A percentile compares a stretch with the other conserved stretches of the same genome.
phyloP scores from a whole-genome alignment of 2,329 filamentous ascomycete species.

The Amauroascus niger region DNA sequence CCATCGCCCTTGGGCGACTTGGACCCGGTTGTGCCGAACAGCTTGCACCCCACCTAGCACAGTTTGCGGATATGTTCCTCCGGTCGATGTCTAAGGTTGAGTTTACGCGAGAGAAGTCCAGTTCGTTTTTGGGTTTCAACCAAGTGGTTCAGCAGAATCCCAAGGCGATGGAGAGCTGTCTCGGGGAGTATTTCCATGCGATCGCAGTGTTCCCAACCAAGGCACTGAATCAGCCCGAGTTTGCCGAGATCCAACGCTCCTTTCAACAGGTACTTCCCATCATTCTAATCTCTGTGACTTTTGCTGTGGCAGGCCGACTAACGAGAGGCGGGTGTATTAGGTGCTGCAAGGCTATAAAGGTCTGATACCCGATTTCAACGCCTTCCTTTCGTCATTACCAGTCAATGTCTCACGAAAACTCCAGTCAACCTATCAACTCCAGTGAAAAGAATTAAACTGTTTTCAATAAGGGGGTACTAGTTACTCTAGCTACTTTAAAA shows the following conservation, averaged over 20 bases:
- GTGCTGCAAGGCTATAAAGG: constrained; percentile 40
- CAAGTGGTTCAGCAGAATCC: constrained; percentile 77
- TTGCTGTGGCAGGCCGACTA: neutral
- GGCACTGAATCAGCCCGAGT: constrained; percentile 52
- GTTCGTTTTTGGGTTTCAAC: constrained; percentile 84
- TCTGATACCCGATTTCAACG: constrained; percentile 40
- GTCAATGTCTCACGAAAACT: constrained; percentile 34
- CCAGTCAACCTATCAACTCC: constrained; percentile 36
- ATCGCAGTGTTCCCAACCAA: constrained; percentile 63
- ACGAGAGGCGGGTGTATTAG: constrained; percentile 20
- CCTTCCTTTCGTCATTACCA: constrained; percentile 37
- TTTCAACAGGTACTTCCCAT: constrained; percentile 60
- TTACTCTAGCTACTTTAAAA: neutral
- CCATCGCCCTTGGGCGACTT: constrained; percentile 79
- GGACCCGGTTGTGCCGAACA: constrained; percentile 68
- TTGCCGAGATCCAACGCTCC: constrained; percentile 53
- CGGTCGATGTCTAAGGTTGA: constrained; percentile 72
- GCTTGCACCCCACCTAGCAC: constrained; percentile 67
- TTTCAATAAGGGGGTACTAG: neutral
- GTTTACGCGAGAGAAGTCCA: constrained; percentile 86
- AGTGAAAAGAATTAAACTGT: constrained; percentile 15
- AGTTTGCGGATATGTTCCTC: constrained; percentile 75
- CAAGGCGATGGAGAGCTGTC: constrained; percentile 76
- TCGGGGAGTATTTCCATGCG: constrained; percentile 70
- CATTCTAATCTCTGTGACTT: constrained; percentile 24